phyloP scores from a whole-genome alignment of 2,329 filamentous ascomycete species.

The Verticillium tricorpus region DNA sequence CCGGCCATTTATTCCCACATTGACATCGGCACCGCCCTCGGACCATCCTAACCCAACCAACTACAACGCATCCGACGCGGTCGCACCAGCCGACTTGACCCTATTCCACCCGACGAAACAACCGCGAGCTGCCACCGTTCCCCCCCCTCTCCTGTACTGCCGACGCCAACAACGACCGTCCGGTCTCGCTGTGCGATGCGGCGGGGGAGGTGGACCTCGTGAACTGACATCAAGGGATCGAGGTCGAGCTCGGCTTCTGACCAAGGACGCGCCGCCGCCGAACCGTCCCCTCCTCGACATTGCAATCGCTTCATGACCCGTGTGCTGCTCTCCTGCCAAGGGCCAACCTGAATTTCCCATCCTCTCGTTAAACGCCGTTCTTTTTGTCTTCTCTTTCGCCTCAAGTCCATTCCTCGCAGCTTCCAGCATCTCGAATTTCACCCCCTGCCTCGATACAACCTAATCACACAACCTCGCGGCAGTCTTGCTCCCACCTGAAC shows the following conservation, averaged over 20 bases:
- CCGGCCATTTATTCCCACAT: background rate
- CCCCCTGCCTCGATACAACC: background rate
- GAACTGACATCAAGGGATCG: slow-evolving; percentile 29
- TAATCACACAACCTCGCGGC: background rate
- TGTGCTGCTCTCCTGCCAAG: background rate
- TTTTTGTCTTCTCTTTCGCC: background rate
- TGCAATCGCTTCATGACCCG: background rate
- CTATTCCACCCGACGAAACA: background rate
- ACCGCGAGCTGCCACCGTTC: background rate
- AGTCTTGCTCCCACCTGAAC: background rate
- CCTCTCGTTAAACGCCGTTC: background rate
- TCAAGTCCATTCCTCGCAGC: background rate
- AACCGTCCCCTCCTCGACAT: slow-evolving; percentile 3
- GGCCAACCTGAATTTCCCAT: background rate
- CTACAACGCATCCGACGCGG: background rate
- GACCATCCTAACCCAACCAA: background rate
- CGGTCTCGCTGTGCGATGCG: slow-evolving; percentile 36
- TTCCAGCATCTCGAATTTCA: background rate
- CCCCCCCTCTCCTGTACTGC: background rate
- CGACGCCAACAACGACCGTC: slow-evolving; percentile 7
- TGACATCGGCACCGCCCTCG: background rate
- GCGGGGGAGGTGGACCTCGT: slow-evolving; percentile 35
- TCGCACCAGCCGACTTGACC: slow-evolving; percentile 4
- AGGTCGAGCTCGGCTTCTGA: slow-evolving; percentile 15
- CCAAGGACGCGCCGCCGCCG: background rate